Conservation (phyloP, 371 early-diverging fungal genomes). For the Actinomortierella ambigua region DNA sequence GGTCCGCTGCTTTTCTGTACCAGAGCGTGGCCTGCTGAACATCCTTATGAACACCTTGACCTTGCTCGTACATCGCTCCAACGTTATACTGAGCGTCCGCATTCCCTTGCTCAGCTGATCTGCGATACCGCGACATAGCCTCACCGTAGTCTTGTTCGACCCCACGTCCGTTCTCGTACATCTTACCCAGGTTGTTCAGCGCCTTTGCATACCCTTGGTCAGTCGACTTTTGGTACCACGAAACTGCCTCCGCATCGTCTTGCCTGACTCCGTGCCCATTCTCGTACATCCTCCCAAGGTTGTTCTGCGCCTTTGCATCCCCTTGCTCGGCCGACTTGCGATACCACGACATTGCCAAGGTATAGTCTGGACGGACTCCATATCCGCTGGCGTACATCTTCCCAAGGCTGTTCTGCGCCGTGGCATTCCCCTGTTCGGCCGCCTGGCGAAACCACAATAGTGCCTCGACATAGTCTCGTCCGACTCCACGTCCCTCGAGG, state of each 20-base stretch:
- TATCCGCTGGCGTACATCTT: constrained; percentile 77
- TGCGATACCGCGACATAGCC: constrained; percentile 77
- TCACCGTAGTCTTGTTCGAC: constrained; percentile 65
- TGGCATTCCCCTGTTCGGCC: constrained; percentile 72
- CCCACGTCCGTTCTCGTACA: constrained; percentile 89
- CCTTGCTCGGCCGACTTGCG: constrained; percentile 72
- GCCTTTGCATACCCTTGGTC: constrained; percentile 80
- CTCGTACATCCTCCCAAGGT: constrained; percentile 82
- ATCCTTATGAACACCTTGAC: constrained; percentile 75
- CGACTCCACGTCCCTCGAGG: constrained; percentile 79
- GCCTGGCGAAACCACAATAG: constrained; percentile 72
- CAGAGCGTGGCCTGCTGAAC: constrained; percentile 67
- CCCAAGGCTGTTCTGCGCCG: constrained; percentile 80
- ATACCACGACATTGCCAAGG: constrained; percentile 74
- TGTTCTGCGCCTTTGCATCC: constrained; percentile 76
- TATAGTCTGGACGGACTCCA: constrained; percentile 62
- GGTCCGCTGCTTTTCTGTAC: no score
- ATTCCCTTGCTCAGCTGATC: constrained; percentile 60
- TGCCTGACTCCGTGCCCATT: constrained; percentile 77
- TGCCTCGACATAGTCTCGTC: constrained; percentile 59
- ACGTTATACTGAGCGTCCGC: constrained; percentile 51
- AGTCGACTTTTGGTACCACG: constrained; percentile 76
- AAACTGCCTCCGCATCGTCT: constrained; percentile 66
- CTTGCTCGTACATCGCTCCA: constrained; percentile 83
- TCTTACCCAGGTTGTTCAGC: constrained; percentile 85